Evolutionary conservation across 176 grass and related monocot species (phyloP), one percentile per base, ranked within the genome.

Genomic region (Ensete ventricosum): DNA sequence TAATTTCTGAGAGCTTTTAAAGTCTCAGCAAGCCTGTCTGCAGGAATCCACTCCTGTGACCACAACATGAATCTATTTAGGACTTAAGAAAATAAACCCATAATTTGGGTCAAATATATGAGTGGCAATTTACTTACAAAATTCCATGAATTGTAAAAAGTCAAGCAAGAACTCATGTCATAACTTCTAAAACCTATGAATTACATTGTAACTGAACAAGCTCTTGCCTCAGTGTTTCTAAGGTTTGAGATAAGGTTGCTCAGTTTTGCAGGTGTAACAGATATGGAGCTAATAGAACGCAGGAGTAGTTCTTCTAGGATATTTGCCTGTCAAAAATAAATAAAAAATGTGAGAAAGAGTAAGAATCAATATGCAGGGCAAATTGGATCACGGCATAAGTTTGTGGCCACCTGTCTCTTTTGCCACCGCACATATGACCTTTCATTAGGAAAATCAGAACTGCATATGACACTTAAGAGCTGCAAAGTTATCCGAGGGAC

Each of bases 231-330:
- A 62, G 80, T 82, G 87, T 55, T 82, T 88, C 83, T 96, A 73
- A 96, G 71, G 76, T 90, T 92, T 53, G 76, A 81, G 60, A 96
- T 79, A 82, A 92, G 79, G 71, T 90, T 92, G 22, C 12, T 43
- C 73, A 90, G 80, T 74, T 87, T 81, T 67, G 78, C 82, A 53
- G 72, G 80, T 79, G 83, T 83, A 79, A 77, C 74, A 26, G 83
- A 83, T 79, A 88, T 81, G 76, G 27, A 54, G 8, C 76, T 83
- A 64, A 54, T 55, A 77, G 89, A 83, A 64, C 50, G 78, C 55
- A 89, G 74, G 78, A 96, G 85, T 64, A 96, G 67, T 82, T 96
- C 93, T 84, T 90, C 89, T 79, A 96, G 83, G 77, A 96, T 79
- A 88, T 90, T 92, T 71, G 81, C 87, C 93, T 96, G 84, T 50